Evolutionary conservation across 352 stramenopile species (phyloP).

Genomic region (Halophytophthora batemanensis): DNA sequence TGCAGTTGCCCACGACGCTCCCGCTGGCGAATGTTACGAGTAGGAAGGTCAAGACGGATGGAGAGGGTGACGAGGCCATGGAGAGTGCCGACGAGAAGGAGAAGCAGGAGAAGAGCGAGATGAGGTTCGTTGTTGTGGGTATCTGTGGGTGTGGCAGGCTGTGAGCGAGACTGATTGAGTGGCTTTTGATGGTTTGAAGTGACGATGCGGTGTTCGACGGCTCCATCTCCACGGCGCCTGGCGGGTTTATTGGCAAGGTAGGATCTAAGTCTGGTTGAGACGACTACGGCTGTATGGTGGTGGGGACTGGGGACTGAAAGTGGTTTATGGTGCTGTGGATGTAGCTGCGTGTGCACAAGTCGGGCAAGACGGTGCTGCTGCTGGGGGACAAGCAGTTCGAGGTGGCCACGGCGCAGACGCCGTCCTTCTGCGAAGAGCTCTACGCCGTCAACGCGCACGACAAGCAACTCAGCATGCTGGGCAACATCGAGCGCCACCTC

Average conservation of each 20-base stretch:
- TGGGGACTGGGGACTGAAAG: neutral
- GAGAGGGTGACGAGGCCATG: constrained; percentile 39
- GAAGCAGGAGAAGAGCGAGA: constrained; percentile 13
- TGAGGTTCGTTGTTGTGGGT: neutral
- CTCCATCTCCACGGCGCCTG: constrained; percentile 61
- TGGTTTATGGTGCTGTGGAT: neutral
- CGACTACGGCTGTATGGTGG: neutral
- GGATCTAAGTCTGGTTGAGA: neutral
- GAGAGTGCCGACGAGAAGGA: constrained; percentile 19
- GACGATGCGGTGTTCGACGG: constrained; percentile 66
- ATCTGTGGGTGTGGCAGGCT: neutral
- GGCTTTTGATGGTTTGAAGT: constrained; percentile 16
- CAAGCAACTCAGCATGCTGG: constrained; percentile 75
- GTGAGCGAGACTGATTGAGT: constrained; percentile 3
- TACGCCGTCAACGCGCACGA: constrained; percentile 77
- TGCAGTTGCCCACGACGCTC: constrained; percentile 82
- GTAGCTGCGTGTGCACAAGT: constrained; percentile 82
- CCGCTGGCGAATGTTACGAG: constrained; percentile 53
- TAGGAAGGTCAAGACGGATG: constrained; percentile 22
- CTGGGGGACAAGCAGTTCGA: constrained; percentile 87
- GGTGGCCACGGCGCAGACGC: constrained; percentile 71
- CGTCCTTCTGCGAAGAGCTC: constrained; percentile 79
- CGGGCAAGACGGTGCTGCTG: constrained; percentile 82
- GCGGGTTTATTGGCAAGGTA: constrained; percentile 84
- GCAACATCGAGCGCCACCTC: constrained; percentile 69